Base-by-base conservation (phyloP, 2,329 filamentous ascomycete species). In the Aspergillus jensenii region DNA sequence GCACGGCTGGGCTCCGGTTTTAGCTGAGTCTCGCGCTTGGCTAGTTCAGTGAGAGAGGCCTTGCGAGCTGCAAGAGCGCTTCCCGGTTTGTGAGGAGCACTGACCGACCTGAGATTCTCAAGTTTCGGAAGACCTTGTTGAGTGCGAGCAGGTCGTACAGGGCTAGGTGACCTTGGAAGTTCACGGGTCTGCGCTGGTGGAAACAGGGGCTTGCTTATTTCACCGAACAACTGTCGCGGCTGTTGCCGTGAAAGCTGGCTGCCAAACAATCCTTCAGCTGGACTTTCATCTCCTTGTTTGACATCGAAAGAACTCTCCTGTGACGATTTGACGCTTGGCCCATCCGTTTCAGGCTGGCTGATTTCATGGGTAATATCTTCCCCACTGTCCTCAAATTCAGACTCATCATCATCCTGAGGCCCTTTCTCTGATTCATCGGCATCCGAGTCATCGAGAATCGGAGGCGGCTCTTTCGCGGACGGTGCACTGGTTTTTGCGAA, bases 361-460 rank as follows among this genome's bases (percentile, higher is more conserved):
- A 73, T 58, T 25, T 79, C 76, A 41, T 76, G 72, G 1, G 75
- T 75, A n/a, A 79, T 69, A 37, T 81, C 79, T 55, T 79, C 75
- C 9, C 75, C 78, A 55, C 77, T 80, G 48, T 77, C 78, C 55
- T 74, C 74, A 62, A 79, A 79, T 33, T 78, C 77, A 4, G 76
- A 75, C 45, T 72, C 73, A 39, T 70, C 70, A 39, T 69, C 70
- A 39, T 69, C 63, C 19, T 56, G 73, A 59, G 78, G 79, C 37
- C 77, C 57, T 21, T 53, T 50, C 31, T 59, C 77, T 3, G 76
- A 75, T 46, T 72, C 74, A 39, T 69, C 71, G 19, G 56, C 66
- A 40, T 71, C 69, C 4, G 73, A 71, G 27, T 64, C 74, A 15
- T 73, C 71, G 2, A 70, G 74, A n/a, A 76, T 54, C n/a, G 71